These are phyloP conservation scores for Inga laurina DNA, from an alignment of 306 rosid genomes.

Conservation along the genomic window DNA sequence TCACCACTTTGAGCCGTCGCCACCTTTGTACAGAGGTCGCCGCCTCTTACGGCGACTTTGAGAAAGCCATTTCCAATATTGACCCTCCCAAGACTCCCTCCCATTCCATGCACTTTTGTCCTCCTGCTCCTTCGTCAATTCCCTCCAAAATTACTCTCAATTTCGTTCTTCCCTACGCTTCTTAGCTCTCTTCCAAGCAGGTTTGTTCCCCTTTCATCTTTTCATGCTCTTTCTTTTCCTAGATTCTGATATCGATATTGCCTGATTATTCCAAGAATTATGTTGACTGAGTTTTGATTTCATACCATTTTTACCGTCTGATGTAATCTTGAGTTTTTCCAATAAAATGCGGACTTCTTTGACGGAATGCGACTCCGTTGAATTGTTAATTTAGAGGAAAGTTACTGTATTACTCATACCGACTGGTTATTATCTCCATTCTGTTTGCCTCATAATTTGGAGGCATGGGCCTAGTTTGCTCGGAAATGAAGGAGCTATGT, in stretches of 20 bases:
- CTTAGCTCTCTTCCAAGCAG: constrained; percentile 6
- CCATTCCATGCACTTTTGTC: background rate
- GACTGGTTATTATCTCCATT: background rate
- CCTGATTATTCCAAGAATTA: background rate
- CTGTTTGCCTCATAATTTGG: background rate
- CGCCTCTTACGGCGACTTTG: too few relatives aligned
- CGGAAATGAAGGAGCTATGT: background rate
- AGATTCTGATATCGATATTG: background rate
- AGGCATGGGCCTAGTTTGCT: background rate
- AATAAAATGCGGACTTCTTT: background rate
- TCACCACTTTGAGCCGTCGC: too few relatives aligned
- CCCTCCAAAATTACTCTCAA: constrained; percentile 17
- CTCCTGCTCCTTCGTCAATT: background rate
- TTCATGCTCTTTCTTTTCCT: background rate
- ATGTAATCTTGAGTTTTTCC: background rate
- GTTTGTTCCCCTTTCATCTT: background rate
- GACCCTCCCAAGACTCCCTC: background rate
- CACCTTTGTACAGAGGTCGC: too few relatives aligned
- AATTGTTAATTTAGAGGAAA: background rate
- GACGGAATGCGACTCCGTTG: background rate
- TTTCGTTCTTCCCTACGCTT: constrained; percentile 22
- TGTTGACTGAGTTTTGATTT: background rate
- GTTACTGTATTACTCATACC: background rate
- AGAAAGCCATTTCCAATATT: background rate
- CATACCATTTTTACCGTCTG: background rate